phyloP scores from a whole-genome alignment of 805 yeast genomes.

The Jamesozyma hellenica region DNA sequence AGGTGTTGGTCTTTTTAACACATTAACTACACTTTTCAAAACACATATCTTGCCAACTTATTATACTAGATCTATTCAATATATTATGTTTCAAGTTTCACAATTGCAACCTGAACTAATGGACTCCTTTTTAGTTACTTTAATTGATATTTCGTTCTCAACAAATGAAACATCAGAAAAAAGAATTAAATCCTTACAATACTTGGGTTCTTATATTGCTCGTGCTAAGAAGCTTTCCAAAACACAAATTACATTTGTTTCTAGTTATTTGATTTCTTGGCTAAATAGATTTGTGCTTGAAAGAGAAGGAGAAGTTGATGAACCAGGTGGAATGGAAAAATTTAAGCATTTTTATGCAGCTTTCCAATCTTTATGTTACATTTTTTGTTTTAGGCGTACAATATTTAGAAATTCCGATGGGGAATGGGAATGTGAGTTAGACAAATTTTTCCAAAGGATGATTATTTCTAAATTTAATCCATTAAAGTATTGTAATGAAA shows the following conservation, averaged over 20 bases:
- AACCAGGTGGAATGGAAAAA: constrained; percentile 71
- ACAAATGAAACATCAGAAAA: constrained; percentile 59
- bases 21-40: constrained; percentile 65
- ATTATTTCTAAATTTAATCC: constrained; percentile 88
- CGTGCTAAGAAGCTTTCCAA: constrained; percentile 66
- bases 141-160: constrained; percentile 75
- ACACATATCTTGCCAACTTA: constrained; percentile 85
- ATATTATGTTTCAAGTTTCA: constrained; percentile 66
- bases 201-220: constrained; percentile 81
- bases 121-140: constrained; percentile 72
- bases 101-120: constrained; percentile 75
- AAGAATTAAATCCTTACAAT: constrained; percentile 83
- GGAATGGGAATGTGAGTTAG: constrained; percentile 72
- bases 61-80: constrained; percentile 81
- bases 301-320: constrained; percentile 72
- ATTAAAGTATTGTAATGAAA: constrained; percentile 82
- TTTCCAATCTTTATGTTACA: constrained; percentile 80
- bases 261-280: constrained; percentile 79
- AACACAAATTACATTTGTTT: constrained; percentile 68
- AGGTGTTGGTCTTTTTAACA: constrained; percentile 60
- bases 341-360: constrained; percentile 85
- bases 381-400: constrained; percentile 79
- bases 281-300: constrained; percentile 69
- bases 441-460: constrained; percentile 77
- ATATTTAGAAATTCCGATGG: constrained; percentile 38